These are phyloP conservation scores for Russula griseocarnosa DNA, from an alignment of 768 basidiomycete genomes.

Conservation along the genomic window DNA sequence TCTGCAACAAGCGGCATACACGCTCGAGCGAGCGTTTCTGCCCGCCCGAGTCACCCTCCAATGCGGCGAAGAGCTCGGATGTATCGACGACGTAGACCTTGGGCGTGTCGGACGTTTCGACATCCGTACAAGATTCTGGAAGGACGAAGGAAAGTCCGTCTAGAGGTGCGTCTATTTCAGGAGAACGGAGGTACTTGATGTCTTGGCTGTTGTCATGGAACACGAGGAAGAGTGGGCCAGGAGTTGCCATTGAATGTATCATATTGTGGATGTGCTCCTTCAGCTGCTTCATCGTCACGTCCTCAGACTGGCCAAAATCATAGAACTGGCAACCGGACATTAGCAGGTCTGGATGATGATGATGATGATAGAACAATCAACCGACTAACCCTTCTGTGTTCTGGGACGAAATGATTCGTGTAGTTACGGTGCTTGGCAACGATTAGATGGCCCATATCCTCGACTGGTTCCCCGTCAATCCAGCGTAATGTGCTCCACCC, in stretches of 20 bases:
- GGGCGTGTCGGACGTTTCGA: constrained; percentile 38
- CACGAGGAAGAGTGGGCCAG: constrained; percentile 68
- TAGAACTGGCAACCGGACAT: constrained; percentile 46
- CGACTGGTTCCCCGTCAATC: constrained; percentile 47
- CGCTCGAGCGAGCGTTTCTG: constrained; percentile 56
- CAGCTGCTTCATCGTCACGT: constrained; percentile 49
- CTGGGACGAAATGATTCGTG: constrained; percentile 60
- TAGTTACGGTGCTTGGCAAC: constrained; percentile 57
- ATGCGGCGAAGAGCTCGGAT: constrained; percentile 65
- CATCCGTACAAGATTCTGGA: constrained; percentile 42
- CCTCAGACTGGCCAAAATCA: constrained; percentile 59
- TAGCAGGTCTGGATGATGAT: neutral
- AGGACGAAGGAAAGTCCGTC: constrained; percentile 50
- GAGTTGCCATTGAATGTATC: constrained; percentile 37
- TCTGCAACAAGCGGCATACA: constrained; percentile 58
- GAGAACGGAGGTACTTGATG: constrained; percentile 65
- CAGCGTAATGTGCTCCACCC: constrained; percentile 67
- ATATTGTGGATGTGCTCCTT: constrained; percentile 49
- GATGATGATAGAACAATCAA: no score
- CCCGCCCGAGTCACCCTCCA: constrained; percentile 56
- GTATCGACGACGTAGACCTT: constrained; percentile 72
- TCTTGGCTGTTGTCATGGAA: constrained; percentile 80
- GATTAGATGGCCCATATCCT: constrained; percentile 56
- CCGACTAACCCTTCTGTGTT: constrained; percentile 53
- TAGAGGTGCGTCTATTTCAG: constrained; percentile 49